These are phyloP conservation scores for Debaryomyces subglobosus DNA, from an alignment of 1,139 yeast genomes.

Conservation along the genomic window DNA sequence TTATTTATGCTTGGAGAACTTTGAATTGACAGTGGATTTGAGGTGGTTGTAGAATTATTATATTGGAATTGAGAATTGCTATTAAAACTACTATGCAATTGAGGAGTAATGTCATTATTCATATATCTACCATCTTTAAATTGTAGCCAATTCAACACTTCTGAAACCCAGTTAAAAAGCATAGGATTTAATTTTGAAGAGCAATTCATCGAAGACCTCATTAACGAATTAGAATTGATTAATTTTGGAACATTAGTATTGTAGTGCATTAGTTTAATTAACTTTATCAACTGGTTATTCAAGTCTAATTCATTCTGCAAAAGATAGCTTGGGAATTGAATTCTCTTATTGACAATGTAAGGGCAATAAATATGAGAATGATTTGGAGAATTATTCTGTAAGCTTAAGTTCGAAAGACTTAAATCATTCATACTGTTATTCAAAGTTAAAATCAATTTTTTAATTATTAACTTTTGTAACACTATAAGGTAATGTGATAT, in stretches of 20 bases:
- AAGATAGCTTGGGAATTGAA: slow-evolving; percentile 39
- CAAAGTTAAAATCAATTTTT: slow-evolving; percentile 35
- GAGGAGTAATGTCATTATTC: slow-evolving; percentile 1
- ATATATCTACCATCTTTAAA: slow-evolving; percentile 53
- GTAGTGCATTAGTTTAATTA: slow-evolving; percentile 43
- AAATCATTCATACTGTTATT: slow-evolving; percentile 12
- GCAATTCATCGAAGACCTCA: slow-evolving; percentile 21
- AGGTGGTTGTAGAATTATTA: background rate
- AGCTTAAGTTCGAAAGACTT: background rate
- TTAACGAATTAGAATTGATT: slow-evolving; percentile 40
- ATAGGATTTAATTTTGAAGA: slow-evolving; percentile 23
- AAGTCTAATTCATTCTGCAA: slow-evolving; percentile 50
- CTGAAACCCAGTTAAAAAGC: slow-evolving; percentile 57
- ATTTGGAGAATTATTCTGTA: slow-evolving; percentile 1
- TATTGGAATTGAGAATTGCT: slow-evolving; percentile 13
- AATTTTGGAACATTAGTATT: slow-evolving; percentile 51
- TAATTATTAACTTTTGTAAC: slow-evolving; percentile 41
- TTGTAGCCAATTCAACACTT: slow-evolving; percentile 62
- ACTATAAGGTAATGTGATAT: slow-evolving; percentile 42
- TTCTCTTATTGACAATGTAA: slow-evolving; percentile 38
- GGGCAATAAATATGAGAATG: slow-evolving; percentile 17
- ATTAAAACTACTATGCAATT: slow-evolving; percentile 5
- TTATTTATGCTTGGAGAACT: slow-evolving; percentile 3
- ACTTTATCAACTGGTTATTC: slow-evolving; percentile 32
- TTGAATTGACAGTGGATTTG: background rate